phyloP scores from a whole-genome alignment of 768 basidiomycete species.

The Lactarius evosmus region DNA sequence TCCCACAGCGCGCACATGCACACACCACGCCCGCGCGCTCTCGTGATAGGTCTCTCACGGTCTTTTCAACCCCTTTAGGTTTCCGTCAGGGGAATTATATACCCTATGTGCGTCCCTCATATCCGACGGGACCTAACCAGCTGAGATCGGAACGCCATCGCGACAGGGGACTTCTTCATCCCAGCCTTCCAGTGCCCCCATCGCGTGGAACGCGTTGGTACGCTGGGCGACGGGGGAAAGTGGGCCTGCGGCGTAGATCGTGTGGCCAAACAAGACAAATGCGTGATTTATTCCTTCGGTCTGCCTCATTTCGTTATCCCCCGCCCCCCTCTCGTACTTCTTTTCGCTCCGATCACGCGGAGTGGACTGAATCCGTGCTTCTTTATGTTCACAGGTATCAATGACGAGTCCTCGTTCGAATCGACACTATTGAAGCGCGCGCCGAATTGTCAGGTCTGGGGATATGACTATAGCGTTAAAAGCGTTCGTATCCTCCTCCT shows the following conservation, averaged over 20 bases:
- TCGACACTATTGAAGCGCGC: constrained; percentile 44
- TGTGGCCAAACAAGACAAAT: constrained; percentile 42
- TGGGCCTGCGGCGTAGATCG: constrained; percentile 50
- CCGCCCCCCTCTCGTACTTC: too few relatives aligned
- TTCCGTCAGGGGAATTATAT: neutral
- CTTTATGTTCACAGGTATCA: constrained; percentile 37
- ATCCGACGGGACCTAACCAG: too few relatives aligned
- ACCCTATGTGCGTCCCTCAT: constrained; percentile 4
- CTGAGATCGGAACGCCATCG: neutral
- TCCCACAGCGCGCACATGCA: neutral
- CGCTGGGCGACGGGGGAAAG: constrained; percentile 52
- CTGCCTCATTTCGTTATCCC: neutral
- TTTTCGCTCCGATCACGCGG: neutral
- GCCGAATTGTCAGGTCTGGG: constrained; percentile 38
- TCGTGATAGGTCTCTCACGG: neutral
- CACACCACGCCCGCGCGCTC: neutral
- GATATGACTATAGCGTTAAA: constrained; percentile 42
- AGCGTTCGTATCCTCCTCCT: constrained; percentile 31
- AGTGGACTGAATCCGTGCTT: neutral
- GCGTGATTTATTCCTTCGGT: constrained; percentile 52
- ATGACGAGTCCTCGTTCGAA: constrained; percentile 50
- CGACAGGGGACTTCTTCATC: constrained; percentile 47
- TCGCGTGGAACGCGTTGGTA: constrained; percentile 45
- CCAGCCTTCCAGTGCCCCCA: constrained; percentile 49
- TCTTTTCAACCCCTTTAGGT: neutral